Evolutionary conservation across 2,329 filamentous ascomycete species (phyloP).

Genomic region (Paraconiothyrium sp.): DNA sequence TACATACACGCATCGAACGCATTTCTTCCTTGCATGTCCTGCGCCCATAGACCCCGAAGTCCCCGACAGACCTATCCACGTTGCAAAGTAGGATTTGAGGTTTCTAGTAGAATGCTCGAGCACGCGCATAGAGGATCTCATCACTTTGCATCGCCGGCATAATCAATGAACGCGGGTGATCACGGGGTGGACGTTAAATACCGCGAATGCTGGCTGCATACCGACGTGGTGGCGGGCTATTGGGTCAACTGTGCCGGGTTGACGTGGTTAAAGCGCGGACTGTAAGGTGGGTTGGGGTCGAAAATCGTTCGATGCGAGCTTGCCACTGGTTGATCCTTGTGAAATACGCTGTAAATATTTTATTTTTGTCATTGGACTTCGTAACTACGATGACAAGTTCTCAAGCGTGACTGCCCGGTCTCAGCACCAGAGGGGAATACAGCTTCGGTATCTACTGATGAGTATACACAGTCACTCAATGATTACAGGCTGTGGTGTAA

Average conservation of each 20-base stretch:
- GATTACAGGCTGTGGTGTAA: too few relatives aligned
- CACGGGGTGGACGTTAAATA: slow-evolving; percentile 4
- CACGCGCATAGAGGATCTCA: neutral
- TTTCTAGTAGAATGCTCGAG: neutral
- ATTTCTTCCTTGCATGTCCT: neutral
- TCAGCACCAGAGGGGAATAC: too few relatives aligned
- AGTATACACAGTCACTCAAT: too few relatives aligned
- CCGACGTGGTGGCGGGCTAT: slow-evolving; percentile 26
- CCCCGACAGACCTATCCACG: neutral
- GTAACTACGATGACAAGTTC: too few relatives aligned
- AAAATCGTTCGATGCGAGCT: neutral
- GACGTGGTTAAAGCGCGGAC: neutral
- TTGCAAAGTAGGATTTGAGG: neutral
- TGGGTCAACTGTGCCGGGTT: slow-evolving; percentile 15
- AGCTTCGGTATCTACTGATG: too few relatives aligned
- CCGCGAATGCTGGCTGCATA: slow-evolving; percentile 6
- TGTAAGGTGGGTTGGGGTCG: neutral
- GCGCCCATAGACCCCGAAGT: neutral
- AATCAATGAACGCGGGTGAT: slow-evolving; percentile 14
- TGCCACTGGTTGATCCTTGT: neutral
- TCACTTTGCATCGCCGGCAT: slow-evolving; percentile 16
- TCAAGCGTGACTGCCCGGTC: too few relatives aligned
- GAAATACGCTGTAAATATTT: neutral
- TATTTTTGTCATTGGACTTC: too few relatives aligned
- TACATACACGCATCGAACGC: neutral